Evolutionary conservation across 179 eudicot species (phyloP).

Genomic region (Heliamphora pulchella): DNA sequence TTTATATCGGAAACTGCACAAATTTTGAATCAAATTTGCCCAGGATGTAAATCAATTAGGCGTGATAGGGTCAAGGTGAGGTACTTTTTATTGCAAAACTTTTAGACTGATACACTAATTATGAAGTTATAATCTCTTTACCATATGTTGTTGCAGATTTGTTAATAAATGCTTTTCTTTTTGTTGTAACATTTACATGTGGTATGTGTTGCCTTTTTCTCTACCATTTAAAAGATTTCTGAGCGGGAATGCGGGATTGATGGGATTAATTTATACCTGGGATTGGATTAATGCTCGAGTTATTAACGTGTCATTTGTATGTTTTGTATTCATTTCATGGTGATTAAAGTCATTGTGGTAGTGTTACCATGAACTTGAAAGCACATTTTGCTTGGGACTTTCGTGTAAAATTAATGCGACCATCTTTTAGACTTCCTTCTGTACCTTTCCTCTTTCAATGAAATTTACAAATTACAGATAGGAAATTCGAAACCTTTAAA

Average conservation of each 20-base stretch:
- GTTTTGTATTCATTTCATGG: background rate
- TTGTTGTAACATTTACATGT: background rate
- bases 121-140: background rate
- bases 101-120: background rate
- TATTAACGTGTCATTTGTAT: background rate
- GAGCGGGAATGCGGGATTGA: too few species aligned
- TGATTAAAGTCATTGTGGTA: too few species aligned
- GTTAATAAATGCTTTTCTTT: background rate
- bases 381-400: background rate
- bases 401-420: background rate
- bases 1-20: conserved; percentile 66
- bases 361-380: background rate
- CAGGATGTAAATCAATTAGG: conserved; percentile 70
- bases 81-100: conserved; percentile 18
- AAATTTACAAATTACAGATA: background rate
- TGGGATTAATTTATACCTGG: too few species aligned
- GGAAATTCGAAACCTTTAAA: background rate
- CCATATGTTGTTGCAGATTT: background rate
- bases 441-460: background rate
- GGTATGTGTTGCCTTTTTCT: background rate
- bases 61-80: conserved; percentile 58
- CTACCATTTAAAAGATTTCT: too few species aligned
- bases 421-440: background rate
- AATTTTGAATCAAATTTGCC: conserved; percentile 75
- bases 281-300: background rate